Evolutionary conservation across 805 yeast species (phyloP).

Genomic region (Yarrowia sp.): DNA sequence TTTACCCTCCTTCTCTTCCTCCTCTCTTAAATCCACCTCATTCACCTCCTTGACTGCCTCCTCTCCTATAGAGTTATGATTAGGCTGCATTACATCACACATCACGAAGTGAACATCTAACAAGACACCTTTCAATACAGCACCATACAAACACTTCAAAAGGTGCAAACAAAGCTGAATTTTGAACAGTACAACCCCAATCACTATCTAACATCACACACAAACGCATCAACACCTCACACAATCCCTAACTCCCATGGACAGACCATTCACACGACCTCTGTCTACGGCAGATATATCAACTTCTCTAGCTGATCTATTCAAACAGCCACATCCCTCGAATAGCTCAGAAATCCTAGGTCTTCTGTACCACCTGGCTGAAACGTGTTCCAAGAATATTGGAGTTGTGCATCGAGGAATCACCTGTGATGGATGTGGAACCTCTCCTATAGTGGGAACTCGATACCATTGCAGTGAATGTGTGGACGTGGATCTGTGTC

Average conservation of each 20-base stretch:
- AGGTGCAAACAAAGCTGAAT: too few species aligned
- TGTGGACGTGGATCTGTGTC: constrained; percentile 61
- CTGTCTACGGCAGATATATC: constrained; percentile 24
- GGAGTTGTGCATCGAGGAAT: constrained; percentile 48
- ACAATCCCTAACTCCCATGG: not conserved
- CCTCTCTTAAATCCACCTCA: too few species aligned
- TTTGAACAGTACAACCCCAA: too few species aligned
- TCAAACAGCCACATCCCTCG: constrained; percentile 22
- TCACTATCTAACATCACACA: not conserved
- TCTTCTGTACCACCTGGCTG: constrained; percentile 44
- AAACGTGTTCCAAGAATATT: constrained; percentile 43
- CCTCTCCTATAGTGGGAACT: constrained; percentile 54
- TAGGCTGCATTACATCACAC: not conserved
- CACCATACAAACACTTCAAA: too few species aligned
- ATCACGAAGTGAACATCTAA: too few species aligned
- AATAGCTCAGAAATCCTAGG: constrained; percentile 41
- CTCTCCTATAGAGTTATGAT: not conserved
- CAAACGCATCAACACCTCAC: not conserved
- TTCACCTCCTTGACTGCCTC: too few species aligned
- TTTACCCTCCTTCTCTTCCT: too few species aligned
- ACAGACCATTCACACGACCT: constrained; percentile 16
- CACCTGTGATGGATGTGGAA: constrained; percentile 47
- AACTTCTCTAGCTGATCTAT: not conserved
- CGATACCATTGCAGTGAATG: constrained; percentile 63
- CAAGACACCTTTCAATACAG: too few species aligned